Evolutionary conservation across 139 green algal species (phyloP), one percentile per base, ranked within the genome.

Genomic region (Chlamydomonas incerta): DNA sequence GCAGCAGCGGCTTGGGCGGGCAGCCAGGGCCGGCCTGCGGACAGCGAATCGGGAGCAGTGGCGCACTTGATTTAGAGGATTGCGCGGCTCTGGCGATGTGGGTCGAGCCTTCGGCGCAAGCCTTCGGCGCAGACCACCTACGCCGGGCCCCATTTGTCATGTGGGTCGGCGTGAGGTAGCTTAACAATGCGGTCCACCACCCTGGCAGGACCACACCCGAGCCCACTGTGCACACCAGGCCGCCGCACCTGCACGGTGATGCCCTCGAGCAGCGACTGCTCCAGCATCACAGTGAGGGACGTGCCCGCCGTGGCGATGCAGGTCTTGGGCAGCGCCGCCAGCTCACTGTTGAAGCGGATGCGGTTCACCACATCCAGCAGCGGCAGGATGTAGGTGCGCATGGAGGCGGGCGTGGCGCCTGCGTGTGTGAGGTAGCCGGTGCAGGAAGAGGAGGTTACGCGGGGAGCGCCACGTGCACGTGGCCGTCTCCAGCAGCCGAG

Each of bases 211-310:
- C n/a, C n/a, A n/a, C n/a, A n/a, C n/a, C n/a, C n/a, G n/a, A n/a
- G n/a, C n/a, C n/a, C n/a, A n/a, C n/a, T n/a, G n/a, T n/a, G n/a
- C n/a, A n/a, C n/a, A n/a, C n/a, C n/a, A n/a, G n/a, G n/a, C n/a
- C n/a, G n/a, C 63, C 74, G 17, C 57, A 82, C 74, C 60, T 82
- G 74, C 58, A 82, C 74, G 11, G 71, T 24, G 57, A 82, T 60
- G 33, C 74, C 74, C 35, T 71, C 33, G 9, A 46, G 34, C 35
- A 82, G 57, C 34, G 71, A 58, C 34, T 82, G 58, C 58, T 82
- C 74, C 35, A 82, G 74, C 23, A 10, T 35, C 26, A 31, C 66
- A n/a, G 74, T 34, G 41, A 26, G n/a, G 58, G 65, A 13, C 14
- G 66, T 50, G 41, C 41, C 41, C 41, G 41, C 41, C 41, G 41